Evolutionary conservation across 495 filamentous ascomycete genomes (phyloP), one percentile per base, ranked within the genome.

Genomic region (Elaphomyces granulatus): DNA sequence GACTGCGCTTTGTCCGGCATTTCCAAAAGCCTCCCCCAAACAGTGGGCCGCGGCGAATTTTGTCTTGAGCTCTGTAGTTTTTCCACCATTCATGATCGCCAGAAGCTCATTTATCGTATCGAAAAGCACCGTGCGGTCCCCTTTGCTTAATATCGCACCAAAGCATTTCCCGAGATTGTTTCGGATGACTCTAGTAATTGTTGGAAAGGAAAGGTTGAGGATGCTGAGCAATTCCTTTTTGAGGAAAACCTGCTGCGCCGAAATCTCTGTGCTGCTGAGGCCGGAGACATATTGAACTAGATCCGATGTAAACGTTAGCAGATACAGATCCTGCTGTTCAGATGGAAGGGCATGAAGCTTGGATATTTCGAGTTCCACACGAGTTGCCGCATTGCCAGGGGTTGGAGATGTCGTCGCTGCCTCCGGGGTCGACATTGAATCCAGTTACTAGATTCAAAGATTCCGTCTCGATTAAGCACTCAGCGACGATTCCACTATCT

Each of bases 251-350:
- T 99, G 90, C 58, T 94, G 79, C 3, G 80, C 73, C 30, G 84
- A 87, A 38, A 86, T 78, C 45, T 81, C 81, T 40, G 92, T 80
- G 44, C 74, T 63, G 40, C 78, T 72, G 20, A 95, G 71, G 15
- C 61, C 58, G 36, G 79, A 75, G 23, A 88, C 83, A 68, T 93
- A 77, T 44, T 80, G 80, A 44, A 79, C 81, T 35, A 96, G 71
- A 34, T 81, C 75, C 20, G 84, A 79, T 20, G 87, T 79, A 56
- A 94, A 95, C 32, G 79, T 92, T 38, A 96, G 67, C 42, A 99
- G 72, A 55, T 86, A 87, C 15, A 96, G 75, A 49, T 94, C 86
- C 59, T 96, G 92, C 53, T 99, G 88, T 64, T 96, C 90, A 20
- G 85, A 81, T 41, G 88, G 81, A 39, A 96, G 77, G 35, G 82